phyloP scores from a whole-genome alignment of 768 basidiomycete genomes.

The Termitomyces sp. region DNA sequence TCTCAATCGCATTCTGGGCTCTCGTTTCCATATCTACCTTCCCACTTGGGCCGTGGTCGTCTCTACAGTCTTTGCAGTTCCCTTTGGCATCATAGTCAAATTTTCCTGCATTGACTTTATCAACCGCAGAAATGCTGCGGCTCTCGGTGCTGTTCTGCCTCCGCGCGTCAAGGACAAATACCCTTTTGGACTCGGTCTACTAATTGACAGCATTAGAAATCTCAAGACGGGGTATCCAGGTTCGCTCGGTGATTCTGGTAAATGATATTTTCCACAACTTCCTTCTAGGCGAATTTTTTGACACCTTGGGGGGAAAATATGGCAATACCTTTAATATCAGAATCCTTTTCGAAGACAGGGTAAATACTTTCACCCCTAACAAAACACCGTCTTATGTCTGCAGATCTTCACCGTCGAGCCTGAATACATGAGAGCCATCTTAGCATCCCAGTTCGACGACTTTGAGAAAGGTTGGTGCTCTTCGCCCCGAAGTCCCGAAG shows the following conservation, averaged over 20 bases:
- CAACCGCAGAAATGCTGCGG: conserved; percentile 21
- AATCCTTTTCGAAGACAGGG: conserved; percentile 25
- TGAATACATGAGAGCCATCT: conserved; percentile 40
- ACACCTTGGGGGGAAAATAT: conserved; percentile 16
- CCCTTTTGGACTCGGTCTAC: conserved; percentile 17
- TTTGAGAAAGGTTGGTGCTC: conserved; percentile 35
- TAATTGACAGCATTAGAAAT: conserved; percentile 15
- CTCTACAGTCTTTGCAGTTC: conserved; percentile 8
- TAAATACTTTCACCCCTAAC: conserved; percentile 4
- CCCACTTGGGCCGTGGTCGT: conserved; percentile 10
- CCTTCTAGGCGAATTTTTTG: conserved; percentile 22
- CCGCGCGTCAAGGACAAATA: conserved; percentile 23
- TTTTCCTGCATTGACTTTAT: conserved; percentile 15
- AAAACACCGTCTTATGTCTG: not conserved
- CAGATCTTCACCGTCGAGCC: conserved; percentile 40
- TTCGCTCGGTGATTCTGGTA: conserved; percentile 10
- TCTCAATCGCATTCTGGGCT: not conserved
- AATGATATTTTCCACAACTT: not conserved
- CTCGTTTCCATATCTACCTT: conserved; percentile 2
- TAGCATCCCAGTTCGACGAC: conserved; percentile 41
- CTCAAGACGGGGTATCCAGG: conserved; percentile 28
- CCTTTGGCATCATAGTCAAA: conserved; percentile 10
- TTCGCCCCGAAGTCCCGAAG: too few species aligned
- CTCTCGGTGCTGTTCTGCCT: conserved; percentile 25
- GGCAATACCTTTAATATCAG: conserved; percentile 21